Conservation (phyloP, 306 rosid species). For the Geum urbanum region DNA sequence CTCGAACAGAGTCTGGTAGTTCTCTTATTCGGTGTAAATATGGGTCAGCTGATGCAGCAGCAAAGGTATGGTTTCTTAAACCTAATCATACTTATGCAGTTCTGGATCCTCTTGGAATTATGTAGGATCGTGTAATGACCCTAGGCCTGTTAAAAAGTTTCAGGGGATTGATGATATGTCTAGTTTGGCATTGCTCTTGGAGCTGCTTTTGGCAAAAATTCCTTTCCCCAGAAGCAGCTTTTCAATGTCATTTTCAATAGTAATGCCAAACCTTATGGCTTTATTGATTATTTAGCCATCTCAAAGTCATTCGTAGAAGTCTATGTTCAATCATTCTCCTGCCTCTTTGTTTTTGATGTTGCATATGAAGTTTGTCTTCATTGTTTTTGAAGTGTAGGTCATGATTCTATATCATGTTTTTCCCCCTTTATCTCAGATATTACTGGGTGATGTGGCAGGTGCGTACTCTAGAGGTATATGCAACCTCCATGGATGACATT, state of each 20-base stretch:
- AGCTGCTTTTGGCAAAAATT: no score
- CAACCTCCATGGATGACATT: conserved; percentile 48
- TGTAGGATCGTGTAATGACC: conserved; percentile 8
- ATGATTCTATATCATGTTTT: neutral
- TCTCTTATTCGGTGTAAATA: conserved; percentile 64
- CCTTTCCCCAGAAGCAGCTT: no score
- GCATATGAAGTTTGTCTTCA: neutral
- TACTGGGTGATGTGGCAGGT: conserved; percentile 49
- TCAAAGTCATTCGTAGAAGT: neutral
- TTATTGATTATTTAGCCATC: no score
- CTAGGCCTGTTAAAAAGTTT: conserved; percentile 10
- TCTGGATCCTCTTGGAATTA: conserved; percentile 2
- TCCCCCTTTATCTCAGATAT: neutral
- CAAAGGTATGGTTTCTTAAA: conserved; percentile 51
- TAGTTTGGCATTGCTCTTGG: no score
- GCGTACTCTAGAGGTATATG: conserved; percentile 57
- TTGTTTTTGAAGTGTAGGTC: conserved; percentile 1
- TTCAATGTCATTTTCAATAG: no score
- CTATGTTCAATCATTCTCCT: neutral
- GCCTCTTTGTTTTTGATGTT: neutral
- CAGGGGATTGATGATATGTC: neutral
- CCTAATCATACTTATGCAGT: neutral
- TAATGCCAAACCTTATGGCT: no score
- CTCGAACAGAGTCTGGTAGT: conserved; percentile 49
- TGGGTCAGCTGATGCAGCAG: conserved; percentile 79